Conservation (phyloP, 306 rosid species). For the Datisca glomerata region DNA sequence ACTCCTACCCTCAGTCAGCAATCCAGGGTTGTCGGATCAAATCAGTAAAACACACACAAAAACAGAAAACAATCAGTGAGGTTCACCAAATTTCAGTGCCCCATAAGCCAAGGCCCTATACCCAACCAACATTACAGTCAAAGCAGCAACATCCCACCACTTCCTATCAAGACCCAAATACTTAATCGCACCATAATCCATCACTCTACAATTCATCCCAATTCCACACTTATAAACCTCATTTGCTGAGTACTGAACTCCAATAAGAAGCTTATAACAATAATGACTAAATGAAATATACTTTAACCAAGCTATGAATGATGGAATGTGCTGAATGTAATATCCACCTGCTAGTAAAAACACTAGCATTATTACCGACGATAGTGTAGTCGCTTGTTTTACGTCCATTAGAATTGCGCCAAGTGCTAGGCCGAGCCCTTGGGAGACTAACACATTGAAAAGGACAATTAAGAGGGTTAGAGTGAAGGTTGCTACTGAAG, state of each 20-base stretch:
- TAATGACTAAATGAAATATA: conserved; percentile 67
- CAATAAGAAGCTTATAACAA: conserved; percentile 69
- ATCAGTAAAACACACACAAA: too few species aligned
- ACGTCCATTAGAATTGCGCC: conserved; percentile 86
- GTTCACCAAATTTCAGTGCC: conserved; percentile 52
- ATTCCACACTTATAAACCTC: conserved; percentile 48
- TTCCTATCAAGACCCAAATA: conserved; percentile 33
- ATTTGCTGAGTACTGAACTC: conserved; percentile 49
- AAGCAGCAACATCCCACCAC: conserved; percentile 64
- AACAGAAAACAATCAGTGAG: conserved; percentile 38
- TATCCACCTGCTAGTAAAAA: conserved; percentile 82
- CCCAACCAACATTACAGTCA: conserved; percentile 69
- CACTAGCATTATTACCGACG: conserved; percentile 68
- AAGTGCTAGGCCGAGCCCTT: conserved; percentile 82
- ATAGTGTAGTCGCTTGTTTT: conserved; percentile 75
- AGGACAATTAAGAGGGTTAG: conserved; percentile 62
- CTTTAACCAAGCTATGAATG: conserved; percentile 77
- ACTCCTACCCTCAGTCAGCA: too few species aligned
- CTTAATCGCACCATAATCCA: conserved; percentile 56
- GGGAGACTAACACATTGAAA: conserved; percentile 69
- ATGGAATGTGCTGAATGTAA: conserved; percentile 71
- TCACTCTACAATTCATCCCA: conserved; percentile 37
- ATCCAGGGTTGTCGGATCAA: too few species aligned
- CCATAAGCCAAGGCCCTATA: conserved; percentile 65
- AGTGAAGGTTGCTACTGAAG: conserved; percentile 40